Evolutionary conservation across 2,329 filamentous ascomycete species (phyloP).

Genomic region (Didymella exigua): DNA sequence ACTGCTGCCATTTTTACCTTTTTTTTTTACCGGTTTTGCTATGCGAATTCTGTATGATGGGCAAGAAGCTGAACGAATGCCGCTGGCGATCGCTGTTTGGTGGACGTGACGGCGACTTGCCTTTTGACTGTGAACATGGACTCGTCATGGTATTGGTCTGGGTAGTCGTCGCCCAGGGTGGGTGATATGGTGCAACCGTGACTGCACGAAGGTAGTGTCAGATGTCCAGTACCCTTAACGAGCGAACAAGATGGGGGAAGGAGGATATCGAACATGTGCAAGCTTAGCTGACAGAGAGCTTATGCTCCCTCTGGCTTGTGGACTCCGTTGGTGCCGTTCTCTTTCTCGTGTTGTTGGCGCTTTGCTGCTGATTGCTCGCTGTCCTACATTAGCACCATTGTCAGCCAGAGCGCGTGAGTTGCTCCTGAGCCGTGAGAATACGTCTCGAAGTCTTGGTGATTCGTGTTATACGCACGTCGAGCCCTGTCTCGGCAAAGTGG

Average conservation of each 20-base stretch:
- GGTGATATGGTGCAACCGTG: conserved; percentile 25
- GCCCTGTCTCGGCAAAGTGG: conserved; percentile 51
- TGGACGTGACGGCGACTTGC: background rate
- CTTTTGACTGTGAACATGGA: background rate
- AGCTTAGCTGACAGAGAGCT: conserved; percentile 36
- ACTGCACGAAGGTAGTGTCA: conserved; percentile 36
- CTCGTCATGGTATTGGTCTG: conserved; percentile 18
- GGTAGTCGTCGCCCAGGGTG: conserved; percentile 19
- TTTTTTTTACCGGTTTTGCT: conserved; percentile 35
- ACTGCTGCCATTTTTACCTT: conserved; percentile 28
- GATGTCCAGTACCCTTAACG: conserved; percentile 24
- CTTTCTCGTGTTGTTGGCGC: conserved; percentile 39
- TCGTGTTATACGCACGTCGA: conserved; percentile 52
- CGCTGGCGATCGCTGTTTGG: background rate
- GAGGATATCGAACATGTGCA: conserved; percentile 36
- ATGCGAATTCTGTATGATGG: background rate
- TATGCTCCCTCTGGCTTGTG: conserved; percentile 37
- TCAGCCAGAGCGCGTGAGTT: conserved; percentile 38
- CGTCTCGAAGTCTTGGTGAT: conserved; percentile 25
- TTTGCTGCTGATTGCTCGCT: conserved; percentile 42
- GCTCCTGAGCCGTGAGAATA: conserved; percentile 24
- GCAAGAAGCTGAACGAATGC: background rate
- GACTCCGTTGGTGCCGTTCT: conserved; percentile 37
- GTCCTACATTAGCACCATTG: conserved; percentile 46
- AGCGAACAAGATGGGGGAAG: conserved; percentile 16